Base-by-base conservation (phyloP, 805 yeast species). In the Peterozyma toletana region DNA sequence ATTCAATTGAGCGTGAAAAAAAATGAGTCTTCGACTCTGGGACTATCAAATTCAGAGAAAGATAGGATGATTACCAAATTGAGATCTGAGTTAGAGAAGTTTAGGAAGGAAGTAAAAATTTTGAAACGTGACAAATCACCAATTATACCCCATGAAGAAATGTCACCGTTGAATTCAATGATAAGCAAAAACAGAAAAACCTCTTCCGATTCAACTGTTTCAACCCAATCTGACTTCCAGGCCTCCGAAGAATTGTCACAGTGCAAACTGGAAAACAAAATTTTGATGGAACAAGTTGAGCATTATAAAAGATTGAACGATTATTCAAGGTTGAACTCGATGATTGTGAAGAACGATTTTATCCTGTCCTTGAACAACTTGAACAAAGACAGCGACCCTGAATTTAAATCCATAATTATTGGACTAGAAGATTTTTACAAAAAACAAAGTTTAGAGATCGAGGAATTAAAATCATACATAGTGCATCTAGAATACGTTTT, bases 271-370 rank as follows among this genome's bases (percentile, higher is more conserved):
- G 95, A 86, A 50, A 82, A 82, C 52, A 69, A 67, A 41, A 70
- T 86, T 2, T 59, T 86, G 37, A 72, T 75, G 47, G 89, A 83
- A 53, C 77, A 78, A 53, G 63, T 85, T 15, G 88, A 83, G 47
- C 93, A 86, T 58, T 65, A 78, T 42, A 78, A 78, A 27, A 68
- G 90, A 42, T 57, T 86, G 33, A 73, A 77, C 33, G 87, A 83
- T 53, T 44, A 54, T 31, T 37, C 48, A n/a, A 50, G 52, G 40
- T 48, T 55, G 44, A 52, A 54, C 15, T 62, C 64, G 33, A 71
- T 78, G 14, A 71, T 78, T 35, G 66, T 77, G 35, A 73, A 79
- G 45, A 75, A 79, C 47, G 86, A 82, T 45, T 67, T 79, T 2
- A 60, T 82, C 40, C 81, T 80, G 49, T 76, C 75, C 52, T 60